A percentile compares a stretch with the other conserved stretches of the same genome.
phyloP scores from a whole-genome alignment of 495 filamentous ascomycete species.

The Xylaria venustula region DNA sequence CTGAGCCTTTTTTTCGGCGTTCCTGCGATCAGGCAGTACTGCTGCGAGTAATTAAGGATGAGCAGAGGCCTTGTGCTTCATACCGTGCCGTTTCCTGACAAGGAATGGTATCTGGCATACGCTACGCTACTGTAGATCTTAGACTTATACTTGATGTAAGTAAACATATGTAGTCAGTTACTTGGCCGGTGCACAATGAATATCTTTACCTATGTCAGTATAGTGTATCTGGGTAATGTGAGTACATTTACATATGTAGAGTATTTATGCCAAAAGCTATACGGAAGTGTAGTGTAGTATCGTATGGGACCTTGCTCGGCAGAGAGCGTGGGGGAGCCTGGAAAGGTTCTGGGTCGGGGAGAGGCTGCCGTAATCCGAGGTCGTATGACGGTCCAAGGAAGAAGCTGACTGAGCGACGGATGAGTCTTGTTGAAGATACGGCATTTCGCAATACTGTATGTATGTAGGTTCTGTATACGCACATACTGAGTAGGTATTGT shows the following conservation, averaged over 20 bases:
- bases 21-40: no score
- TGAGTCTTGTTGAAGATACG: not conserved
- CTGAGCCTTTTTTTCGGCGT: no score
- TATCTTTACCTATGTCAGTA: not conserved
- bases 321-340: conserved; percentile 6
- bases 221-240: not conserved
- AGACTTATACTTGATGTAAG: no score
- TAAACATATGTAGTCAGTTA: no score
- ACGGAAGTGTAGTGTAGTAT: no score
- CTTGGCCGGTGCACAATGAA: no score
- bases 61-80: not conserved
- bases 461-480: no score
- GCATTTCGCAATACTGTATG: not conserved
- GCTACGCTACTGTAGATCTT: not conserved
- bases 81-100: not conserved
- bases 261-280: no score
- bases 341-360: not conserved
- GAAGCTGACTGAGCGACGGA: not conserved
- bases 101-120: not conserved
- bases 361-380: conserved; percentile 1
- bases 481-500: no score
- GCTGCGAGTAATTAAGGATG: conserved; percentile 4
- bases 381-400: not conserved
- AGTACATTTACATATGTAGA: no score
- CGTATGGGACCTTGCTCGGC: no score